These are phyloP conservation scores for Boletus speciosus DNA, from an alignment of 768 basidiomycete species.

Conservation along the genomic window DNA sequence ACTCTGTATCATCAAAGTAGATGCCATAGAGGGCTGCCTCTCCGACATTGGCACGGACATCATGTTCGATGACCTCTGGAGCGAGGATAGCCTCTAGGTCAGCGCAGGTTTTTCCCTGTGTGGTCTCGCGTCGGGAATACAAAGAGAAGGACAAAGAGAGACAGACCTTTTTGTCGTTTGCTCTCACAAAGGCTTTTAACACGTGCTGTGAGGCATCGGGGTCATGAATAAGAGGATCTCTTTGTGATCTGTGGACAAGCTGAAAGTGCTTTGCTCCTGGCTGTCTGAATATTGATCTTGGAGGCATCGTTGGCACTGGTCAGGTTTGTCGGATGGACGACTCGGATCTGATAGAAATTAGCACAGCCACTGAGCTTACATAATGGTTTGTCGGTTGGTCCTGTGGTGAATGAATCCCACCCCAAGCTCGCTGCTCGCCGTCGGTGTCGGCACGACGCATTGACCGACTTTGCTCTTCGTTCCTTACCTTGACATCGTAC, in stretches of 20 bases:
- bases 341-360: neutral
- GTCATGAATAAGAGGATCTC: conserved; percentile 94
- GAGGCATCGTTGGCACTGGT: conserved; percentile 49
- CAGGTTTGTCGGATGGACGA: too few species aligned
- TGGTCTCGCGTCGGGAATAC: conserved; percentile 14
- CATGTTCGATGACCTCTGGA: conserved; percentile 46
- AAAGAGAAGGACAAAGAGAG: neutral
- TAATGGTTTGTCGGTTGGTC: conserved; percentile 29
- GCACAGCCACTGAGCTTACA: conserved; percentile 22
- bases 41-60: conserved; percentile 59
- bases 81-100: conserved; percentile 66
- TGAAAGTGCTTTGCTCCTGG: conserved; percentile 93
- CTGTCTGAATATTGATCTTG: conserved; percentile 84
- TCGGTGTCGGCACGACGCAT: conserved; percentile 16
- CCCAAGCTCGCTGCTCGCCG: conserved; percentile 18
- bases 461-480: conserved; percentile 5
- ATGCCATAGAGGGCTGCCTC: conserved; percentile 89
- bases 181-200: conserved; percentile 76
- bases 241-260: conserved; percentile 92
- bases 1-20: conserved; percentile 92
- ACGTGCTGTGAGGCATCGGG: conserved; percentile 86
- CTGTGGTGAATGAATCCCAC: conserved; percentile 26
- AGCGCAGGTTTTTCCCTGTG: conserved; percentile 74
- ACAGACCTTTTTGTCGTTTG: conserved; percentile 64
- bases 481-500: conserved; percentile 3